These are phyloP conservation scores for Calonectria ilicicola DNA, from an alignment of 2,329 filamentous ascomycete species.

Conservation along the genomic window DNA sequence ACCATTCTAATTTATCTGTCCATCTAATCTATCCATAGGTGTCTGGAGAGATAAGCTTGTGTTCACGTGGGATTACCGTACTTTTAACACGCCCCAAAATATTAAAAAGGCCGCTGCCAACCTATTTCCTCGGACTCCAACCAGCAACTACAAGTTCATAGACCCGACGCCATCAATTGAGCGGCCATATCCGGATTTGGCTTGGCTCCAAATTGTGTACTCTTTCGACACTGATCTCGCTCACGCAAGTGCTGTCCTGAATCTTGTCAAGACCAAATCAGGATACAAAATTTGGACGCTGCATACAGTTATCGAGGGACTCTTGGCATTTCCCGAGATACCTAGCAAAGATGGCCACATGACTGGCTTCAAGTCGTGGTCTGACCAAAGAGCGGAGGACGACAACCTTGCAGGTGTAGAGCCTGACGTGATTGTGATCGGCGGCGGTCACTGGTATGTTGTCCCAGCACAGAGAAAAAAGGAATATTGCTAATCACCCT, in stretches of 20 bases:
- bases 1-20: background rate
- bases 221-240: background rate
- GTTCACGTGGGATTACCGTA: background rate
- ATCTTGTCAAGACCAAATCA: background rate
- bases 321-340: background rate
- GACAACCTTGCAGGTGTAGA: background rate
- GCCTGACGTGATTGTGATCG: background rate
- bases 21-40: background rate
- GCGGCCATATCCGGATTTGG: background rate
- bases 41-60: background rate
- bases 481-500: background rate
- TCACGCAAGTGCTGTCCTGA: background rate
- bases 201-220: background rate
- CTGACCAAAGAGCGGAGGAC: background rate
- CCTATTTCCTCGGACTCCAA: background rate
- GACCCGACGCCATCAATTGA: background rate
- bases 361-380: background rate
- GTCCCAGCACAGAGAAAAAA: background rate
- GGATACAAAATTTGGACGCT: background rate
- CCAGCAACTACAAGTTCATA: background rate
- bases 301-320: background rate
- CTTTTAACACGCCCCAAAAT: background rate
- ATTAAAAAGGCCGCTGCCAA: background rate
- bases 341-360: background rate
- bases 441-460: background rate